Percentiles rank a stretch among this genome's conserved stretches.
Conservation (phyloP, 2,329 filamentous ascomycete species). For the Samsoniella hepiali region DNA sequence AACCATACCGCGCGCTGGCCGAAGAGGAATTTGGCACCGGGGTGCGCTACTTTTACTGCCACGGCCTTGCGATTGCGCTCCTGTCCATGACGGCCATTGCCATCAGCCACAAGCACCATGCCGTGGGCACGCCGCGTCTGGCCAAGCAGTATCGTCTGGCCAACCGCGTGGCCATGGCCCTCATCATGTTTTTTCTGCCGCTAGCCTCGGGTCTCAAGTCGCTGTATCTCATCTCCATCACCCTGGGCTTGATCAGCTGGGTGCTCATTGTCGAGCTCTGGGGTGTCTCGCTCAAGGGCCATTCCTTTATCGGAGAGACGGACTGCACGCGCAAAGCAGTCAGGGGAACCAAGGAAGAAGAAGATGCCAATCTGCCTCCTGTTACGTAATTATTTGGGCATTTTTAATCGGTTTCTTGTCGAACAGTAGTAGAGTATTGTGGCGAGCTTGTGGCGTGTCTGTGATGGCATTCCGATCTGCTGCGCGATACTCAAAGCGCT, state of each 20-base stretch:
- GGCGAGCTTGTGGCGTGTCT: not conserved
- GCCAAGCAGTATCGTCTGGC: slow-evolving; percentile 49
- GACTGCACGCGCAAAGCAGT: not conserved
- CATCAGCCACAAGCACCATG: slow-evolving; percentile 53
- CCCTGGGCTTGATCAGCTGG: slow-evolving; percentile 42
- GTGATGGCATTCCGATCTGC: too few relatives aligned
- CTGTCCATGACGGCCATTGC: slow-evolving; percentile 54
- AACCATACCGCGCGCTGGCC: slow-evolving; percentile 47
- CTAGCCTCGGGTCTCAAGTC: slow-evolving; percentile 45
- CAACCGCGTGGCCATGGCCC: slow-evolving; percentile 47
- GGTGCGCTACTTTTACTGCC: slow-evolving; percentile 62
- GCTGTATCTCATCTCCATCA: slow-evolving; percentile 44
- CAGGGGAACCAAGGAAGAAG: not conserved
- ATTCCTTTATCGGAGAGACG: slow-evolving; percentile 32
- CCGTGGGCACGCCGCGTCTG: slow-evolving; percentile 45
- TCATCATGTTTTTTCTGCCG: slow-evolving; percentile 55
- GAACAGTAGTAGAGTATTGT: not conserved
- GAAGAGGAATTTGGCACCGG: slow-evolving; percentile 49
- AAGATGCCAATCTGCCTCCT: not conserved
- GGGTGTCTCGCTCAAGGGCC: slow-evolving; percentile 44
- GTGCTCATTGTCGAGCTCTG: slow-evolving; percentile 48
- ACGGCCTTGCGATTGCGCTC: slow-evolving; percentile 55
- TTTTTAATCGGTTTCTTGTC: too few relatives aligned
- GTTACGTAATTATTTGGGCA: not conserved
- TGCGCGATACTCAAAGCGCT: too few relatives aligned